Percentiles rank a stretch among this genome's conserved stretches.
Conservation (phyloP, 1,284 basidiomycete species). For the Volvariella surrecta region DNA sequence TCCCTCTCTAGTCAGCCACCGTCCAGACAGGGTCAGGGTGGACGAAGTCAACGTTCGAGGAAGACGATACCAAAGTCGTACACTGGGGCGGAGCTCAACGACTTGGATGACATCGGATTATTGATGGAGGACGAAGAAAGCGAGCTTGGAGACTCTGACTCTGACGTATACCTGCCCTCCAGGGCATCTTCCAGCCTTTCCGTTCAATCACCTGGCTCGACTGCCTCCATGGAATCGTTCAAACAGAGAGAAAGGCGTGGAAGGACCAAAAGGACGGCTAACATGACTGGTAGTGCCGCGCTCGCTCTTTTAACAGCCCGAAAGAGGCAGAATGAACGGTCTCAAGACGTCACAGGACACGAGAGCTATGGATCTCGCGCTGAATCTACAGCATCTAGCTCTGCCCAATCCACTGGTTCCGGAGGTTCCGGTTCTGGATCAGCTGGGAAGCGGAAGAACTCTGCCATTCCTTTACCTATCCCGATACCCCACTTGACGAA, state of each 20-base stretch:
- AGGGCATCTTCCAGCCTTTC: conserved; percentile 13
- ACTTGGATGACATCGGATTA: too few species aligned
- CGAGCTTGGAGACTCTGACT: conserved; percentile 15
- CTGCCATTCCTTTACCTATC: conserved; percentile 37
- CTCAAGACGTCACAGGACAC: conserved; percentile 1
- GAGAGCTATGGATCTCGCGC: conserved; percentile 6
- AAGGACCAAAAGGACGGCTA: conserved; percentile 14
- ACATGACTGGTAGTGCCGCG: conserved; percentile 24
- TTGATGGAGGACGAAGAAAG: too few species aligned
- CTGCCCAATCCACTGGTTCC: conserved; percentile 2
- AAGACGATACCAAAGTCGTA: too few species aligned
- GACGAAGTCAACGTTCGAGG: neutral
- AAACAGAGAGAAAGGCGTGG: conserved; percentile 6
- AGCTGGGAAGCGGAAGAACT: conserved; percentile 19
- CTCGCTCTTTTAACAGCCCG: conserved; percentile 20
- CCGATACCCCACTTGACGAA: conserved; percentile 69
- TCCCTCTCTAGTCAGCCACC: conserved; percentile 7
- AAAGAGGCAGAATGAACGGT: conserved; percentile 13
- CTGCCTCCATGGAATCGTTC: conserved; percentile 1
- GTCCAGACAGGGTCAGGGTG: conserved; percentile 3
- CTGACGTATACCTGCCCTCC: conserved; percentile 23
- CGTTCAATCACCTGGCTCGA: neutral
- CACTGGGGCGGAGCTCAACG: too few species aligned
- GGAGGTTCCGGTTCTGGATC: neutral
- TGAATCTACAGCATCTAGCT: conserved; percentile 2